Evolutionary conservation across 169 alveolate genomes (phyloP), one percentile per base, ranked within the genome.

Genomic region (Theileria annulata): DNA sequence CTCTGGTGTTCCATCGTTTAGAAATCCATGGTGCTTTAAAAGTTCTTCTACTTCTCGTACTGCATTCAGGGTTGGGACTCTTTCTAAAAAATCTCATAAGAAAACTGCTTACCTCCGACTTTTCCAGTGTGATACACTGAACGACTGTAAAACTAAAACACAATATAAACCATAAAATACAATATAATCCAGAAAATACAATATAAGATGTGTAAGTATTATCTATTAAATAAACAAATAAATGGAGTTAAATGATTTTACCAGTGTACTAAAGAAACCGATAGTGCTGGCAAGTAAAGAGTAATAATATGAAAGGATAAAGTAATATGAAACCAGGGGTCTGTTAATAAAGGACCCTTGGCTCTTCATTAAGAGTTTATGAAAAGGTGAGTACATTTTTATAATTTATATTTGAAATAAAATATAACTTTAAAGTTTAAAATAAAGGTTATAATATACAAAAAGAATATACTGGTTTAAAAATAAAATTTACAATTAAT

Each of bases 1-100:
- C 19, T 49, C 76, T 0, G 67, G 17, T 17, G 4, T 21, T n/a
- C 25, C 42, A 15, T 49, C 35, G 62, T 68, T 25, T 35, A 68
- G 12, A 21, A 68, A 42, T 19, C 77, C 70, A 30, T 71, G 76
- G 48, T 25, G 25, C 67, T 64, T 71, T 17, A 80, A 31, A 76
- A 80, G 42, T 1, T 80, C 88, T 37, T 80, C 88, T 23, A 80
- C 60, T 37, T 80, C 88, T 10, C 68, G 31, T 28, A 71, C 70
- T 15, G 75, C 60, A 5, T 66, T 35, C 28, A 66, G 25, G 3
- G 71, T 47, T 0, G 88, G 73, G 10, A 80, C 78, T 48, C 88
- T 17, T 3, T 80, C 77, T 10, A 15, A 17, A 62, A 0, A 28
- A 15, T 1, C n/a, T 62, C 23, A 2, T 23, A 3, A 17, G 13